Conservation (phyloP, 2,329 filamentous ascomycete genomes). For the Colletotrichum tanaceti region DNA sequence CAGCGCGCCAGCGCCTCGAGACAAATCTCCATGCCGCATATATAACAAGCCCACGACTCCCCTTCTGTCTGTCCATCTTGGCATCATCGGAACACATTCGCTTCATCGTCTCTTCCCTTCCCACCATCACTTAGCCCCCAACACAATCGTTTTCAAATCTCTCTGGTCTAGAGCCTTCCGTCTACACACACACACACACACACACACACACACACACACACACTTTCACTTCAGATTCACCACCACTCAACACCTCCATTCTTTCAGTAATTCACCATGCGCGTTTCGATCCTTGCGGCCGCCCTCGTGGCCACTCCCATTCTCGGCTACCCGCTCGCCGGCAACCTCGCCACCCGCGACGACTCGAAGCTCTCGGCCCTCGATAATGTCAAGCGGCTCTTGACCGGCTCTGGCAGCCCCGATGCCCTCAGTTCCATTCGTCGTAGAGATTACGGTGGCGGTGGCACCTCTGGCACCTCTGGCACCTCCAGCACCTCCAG, state of each 20-base stretch:
- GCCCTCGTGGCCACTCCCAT: constrained; percentile 34
- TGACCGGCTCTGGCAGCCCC: constrained; percentile 47
- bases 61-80: background rate
- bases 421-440: constrained; percentile 30
- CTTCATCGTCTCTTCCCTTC: background rate
- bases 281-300: constrained; percentile 25
- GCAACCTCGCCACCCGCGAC: constrained; percentile 51
- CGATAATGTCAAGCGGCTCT: constrained; percentile 52
- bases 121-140: background rate
- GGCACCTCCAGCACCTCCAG: no score
- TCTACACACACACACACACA: no score
- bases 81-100: constrained; percentile 17
- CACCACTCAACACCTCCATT: background rate
- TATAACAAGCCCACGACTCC: constrained; percentile 26
- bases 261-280: constrained; percentile 23
- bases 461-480: no score
- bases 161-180: constrained; percentile 8
- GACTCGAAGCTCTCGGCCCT: constrained; percentile 49
- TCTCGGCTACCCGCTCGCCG: constrained; percentile 46
- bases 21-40: background rate
- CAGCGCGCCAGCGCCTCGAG: background rate
- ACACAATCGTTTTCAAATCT: constrained; percentile 9
- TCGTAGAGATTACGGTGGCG: constrained; percentile 16
- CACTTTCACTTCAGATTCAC: no score
- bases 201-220: no score